Base-by-base conservation (phyloP, 192 early-diverging fungal species). In the Coemansia sp. region DNA sequence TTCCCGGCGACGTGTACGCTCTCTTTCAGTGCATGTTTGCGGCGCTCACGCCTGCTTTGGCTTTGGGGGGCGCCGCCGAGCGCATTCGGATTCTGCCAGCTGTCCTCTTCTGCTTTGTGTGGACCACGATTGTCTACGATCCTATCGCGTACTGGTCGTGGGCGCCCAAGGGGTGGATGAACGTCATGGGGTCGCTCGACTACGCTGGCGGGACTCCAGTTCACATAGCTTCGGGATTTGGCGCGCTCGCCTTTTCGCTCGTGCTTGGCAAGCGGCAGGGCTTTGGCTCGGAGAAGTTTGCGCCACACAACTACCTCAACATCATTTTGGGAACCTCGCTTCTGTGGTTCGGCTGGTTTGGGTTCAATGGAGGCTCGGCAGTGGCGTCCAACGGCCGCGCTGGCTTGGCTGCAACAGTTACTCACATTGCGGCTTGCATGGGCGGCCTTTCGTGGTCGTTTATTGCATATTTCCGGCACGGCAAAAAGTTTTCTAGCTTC, bases 161-260 rank as follows among this genome's bases (percentile, higher is more conserved):
- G 94, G 87, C 87, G 14, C 57, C 82, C 33, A 90, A 89, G 64
- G 96, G 96, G 2, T 99, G 94, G 94, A 79, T 92, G 53, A 82
- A 75, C 48, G 88, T 87, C 35, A 82, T 94, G 82, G 94, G 94
- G 35, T 87, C 85, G 26, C 84, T 95, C 23, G 95, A 99, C 82
- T 99, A 93, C 65, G 95, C 97, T 14, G 97, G 97, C 48, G 95
- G 97, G 23, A 93, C 93, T n/a, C 93, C 95, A 21, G 94, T 99
- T 25, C 94, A 99, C 73, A 91, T 96, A 21, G 83, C 88, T 1
- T 94, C 93, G 26, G 97, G 97, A 20, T 92, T 90, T 68, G 89
- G 92, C 50, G 92, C 90, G 37, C 83, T 97, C 55, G 97, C 95
- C 35, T 95, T 92, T 80, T 84, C 90, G n/a, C 59, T 95, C 34